Evolutionary conservation across 2,329 filamentous ascomycete species (phyloP), one percentile per base, ranked within the genome.

Genomic region (Pestalotiopsis sp.): DNA sequence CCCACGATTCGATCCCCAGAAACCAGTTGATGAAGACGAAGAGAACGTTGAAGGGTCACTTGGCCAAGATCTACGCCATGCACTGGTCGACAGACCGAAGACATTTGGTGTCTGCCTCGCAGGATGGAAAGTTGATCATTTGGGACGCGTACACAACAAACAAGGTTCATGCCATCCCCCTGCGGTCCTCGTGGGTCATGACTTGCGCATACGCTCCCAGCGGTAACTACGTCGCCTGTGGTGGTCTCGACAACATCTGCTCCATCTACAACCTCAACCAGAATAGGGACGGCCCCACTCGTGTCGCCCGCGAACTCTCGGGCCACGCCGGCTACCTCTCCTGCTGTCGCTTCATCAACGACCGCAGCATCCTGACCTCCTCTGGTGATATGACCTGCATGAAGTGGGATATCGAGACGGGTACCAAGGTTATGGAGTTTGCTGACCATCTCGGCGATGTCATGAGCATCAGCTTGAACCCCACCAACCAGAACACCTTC

Each of bases 91-190:
- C 96, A 72, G 96, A 99, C 84, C 91, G 96, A 79, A 91, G 96
- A 82, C 96, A 98, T 83, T 90, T 98, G 70, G 96, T 99, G 65
- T 98, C 96, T 13, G 96, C 96, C 72, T 99, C 96, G 75, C 96
- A 99, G 83, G 96, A 99, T 78, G 96, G 96, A 81, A 99, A 99
- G 87, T 91, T 99, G 75, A 99, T 99, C 82, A 98, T 99, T 80
- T 99, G 96, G 96, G 96, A 99, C 81, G 96, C 96, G 69, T 99
- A 99, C 85, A 98, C 95, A 73, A 98, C 96, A 71, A 98, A 99
- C 88, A 99, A 99, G 83, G 96, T 99, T 71, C 96, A 99, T 83
- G 96, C 96, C 81, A 98, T 99, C 76, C 96, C 96, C 41, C 88
- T 99, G 69, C 91, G 96, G 72, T 98, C 96, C 14, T 99, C 96